Evolutionary conservation across 352 stramenopile genomes (phyloP), one percentile per base, ranked within the genome.

Genomic region (Globisporangium orthogonon): DNA sequence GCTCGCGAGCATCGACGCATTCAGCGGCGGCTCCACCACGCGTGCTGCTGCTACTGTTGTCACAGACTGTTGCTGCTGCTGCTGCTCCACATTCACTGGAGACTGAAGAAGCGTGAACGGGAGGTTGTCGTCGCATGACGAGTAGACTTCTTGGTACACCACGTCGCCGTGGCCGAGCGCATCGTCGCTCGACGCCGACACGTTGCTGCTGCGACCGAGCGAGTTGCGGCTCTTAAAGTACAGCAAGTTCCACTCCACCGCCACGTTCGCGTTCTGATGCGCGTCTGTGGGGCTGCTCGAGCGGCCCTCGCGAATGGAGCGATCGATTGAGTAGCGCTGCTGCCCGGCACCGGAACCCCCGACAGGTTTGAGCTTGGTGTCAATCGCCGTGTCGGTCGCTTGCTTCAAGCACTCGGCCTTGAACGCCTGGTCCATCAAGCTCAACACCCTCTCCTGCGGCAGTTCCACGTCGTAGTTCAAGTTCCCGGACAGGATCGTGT

Each of bases 401-500:
- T 68, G 63, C 52, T 78, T 76, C 1, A 90, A 59, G 30, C 70
- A 81, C 44, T 90, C 76, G 4, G 84, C 83, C 47, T 89, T 89
- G 47, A 87, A 87, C 11, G 84, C 84, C 61, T 90, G 80, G 14
- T 91, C 78, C 28, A 94, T 74, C 7, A 70, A 60, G 15, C 63
- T 58, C 3, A 63, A 39, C 18, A 92, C 58, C 1, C 49, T 62
- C 4, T 65, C 58, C 0, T 58, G 66, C 10, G 71, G 65, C 66
- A 89, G 71, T 43, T 83, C 73, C 2, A 94, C 57, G 45, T 86
- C 76, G 62, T 90, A 94, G 50, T 91, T 91, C 17, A 94, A 59
- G 53, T 94, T 94, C 11, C 84, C 82, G 0, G 78, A 79, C 14
- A 94, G 50, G 47, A 94, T 85, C 14, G 82, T 94, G 65, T 94